Evolutionary conservation across 352 stramenopile species (phyloP).

Genomic region (Pythium phragmiticola): DNA sequence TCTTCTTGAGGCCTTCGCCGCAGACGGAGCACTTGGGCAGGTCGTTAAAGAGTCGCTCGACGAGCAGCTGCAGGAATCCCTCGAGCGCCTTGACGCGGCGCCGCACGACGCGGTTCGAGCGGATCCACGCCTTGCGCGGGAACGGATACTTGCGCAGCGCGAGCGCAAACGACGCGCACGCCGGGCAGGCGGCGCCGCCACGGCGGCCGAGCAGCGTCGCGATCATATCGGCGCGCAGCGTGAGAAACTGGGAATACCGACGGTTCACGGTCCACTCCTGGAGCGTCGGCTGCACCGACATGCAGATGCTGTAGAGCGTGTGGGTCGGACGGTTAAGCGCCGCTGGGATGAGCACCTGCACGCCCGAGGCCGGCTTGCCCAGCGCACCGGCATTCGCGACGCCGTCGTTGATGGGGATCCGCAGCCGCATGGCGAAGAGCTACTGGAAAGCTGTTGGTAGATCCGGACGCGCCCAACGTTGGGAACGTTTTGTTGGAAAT

Average conservation of each 20-base stretch:
- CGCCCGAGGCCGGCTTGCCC: constrained; percentile 27
- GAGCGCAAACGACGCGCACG: constrained; percentile 62
- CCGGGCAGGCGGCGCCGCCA: constrained; percentile 38
- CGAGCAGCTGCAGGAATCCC: constrained; percentile 72
- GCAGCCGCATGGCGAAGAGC: constrained; percentile 16
- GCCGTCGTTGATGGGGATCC: constrained; percentile 22
- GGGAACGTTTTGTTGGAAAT: neutral
- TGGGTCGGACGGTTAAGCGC: constrained; percentile 80
- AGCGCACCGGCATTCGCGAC: constrained; percentile 13
- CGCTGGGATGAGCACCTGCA: constrained; percentile 81
- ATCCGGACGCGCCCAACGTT: neutral
- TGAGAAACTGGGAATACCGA: constrained; percentile 85
- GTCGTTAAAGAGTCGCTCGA: constrained; percentile 68
- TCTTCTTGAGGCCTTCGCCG: constrained; percentile 60
- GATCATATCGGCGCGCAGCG: constrained; percentile 70
- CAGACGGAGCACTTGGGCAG: constrained; percentile 73
- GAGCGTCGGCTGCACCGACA: constrained; percentile 71
- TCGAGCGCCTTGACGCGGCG: constrained; percentile 65
- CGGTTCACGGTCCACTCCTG: constrained; percentile 86
- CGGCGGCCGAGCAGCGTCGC: constrained; percentile 31
- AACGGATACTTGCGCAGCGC: constrained; percentile 65
- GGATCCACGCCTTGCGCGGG: constrained; percentile 62
- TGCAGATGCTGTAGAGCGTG: constrained; percentile 85
- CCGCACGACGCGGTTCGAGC: constrained; percentile 72
- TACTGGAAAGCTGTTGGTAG: constrained; percentile 1